These are phyloP conservation scores for Omphalotus guepiniiformis DNA, from an alignment of 768 basidiomycete genomes.

Conservation along the genomic window DNA sequence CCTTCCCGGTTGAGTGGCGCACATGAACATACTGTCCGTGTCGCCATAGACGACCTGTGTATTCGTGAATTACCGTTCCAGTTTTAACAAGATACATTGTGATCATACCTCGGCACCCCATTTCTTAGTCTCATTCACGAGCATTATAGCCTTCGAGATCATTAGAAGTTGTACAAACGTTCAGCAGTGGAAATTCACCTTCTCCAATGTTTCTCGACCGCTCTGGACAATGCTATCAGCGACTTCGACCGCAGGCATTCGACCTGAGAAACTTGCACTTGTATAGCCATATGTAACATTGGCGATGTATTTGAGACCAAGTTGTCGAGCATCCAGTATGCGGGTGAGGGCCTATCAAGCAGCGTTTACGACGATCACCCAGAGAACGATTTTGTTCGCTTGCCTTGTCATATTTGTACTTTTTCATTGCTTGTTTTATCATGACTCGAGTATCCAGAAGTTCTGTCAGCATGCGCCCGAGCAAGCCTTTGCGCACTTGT, in stretches of 20 bases:
- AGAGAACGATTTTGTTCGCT: neutral
- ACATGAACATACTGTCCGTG: slow-evolving; percentile 93
- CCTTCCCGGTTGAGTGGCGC: slow-evolving; percentile 13
- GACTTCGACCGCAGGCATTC: slow-evolving; percentile 98
- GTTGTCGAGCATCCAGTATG: slow-evolving; percentile 86
- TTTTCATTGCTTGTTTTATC: slow-evolving; percentile 97
- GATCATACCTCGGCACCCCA: slow-evolving; percentile 74
- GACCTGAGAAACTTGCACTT: slow-evolving; percentile 87
- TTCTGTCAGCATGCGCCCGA: slow-evolving; percentile 90
- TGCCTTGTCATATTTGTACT: slow-evolving; percentile 71
- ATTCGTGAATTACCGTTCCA: neutral
- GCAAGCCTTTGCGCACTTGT: slow-evolving; percentile 74
- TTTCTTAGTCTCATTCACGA: slow-evolving; percentile 70
- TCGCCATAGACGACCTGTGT: slow-evolving; percentile 89
- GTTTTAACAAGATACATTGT: neutral
- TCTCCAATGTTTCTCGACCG: slow-evolving; percentile 92
- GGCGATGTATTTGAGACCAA: slow-evolving; percentile 90
- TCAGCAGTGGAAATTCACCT: slow-evolving; percentile 42
- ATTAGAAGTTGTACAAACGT: neutral
- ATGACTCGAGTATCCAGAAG: slow-evolving; percentile 93
- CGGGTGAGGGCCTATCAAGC: slow-evolving; percentile 61
- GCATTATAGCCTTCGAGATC: slow-evolving; percentile 65
- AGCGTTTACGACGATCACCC: neutral
- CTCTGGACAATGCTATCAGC: slow-evolving; percentile 98
- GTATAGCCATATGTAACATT: slow-evolving; percentile 98